Percentiles rank a stretch among this genome's conserved stretches.
These are phyloP conservation scores for Crataegus laevigata DNA, from an alignment of 306 rosid species.

Conservation along the genomic window DNA sequence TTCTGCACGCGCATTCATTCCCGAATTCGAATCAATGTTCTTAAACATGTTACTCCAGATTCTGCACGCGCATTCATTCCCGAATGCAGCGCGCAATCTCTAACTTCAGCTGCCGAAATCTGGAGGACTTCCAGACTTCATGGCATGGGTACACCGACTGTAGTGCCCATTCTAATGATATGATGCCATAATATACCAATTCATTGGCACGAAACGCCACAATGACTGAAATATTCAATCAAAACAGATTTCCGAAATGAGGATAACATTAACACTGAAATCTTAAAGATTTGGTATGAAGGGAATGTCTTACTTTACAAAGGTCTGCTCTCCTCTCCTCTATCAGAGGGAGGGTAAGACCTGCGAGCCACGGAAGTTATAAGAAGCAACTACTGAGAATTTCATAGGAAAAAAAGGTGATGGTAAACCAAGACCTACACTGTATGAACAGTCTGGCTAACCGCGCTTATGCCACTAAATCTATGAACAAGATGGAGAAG, in stretches of 20 bases:
- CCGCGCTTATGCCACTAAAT: slow-evolving; percentile 31
- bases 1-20: too few relatives aligned
- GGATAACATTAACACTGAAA: not conserved
- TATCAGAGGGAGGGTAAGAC: slow-evolving; percentile 11
- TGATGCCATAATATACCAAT: too few relatives aligned
- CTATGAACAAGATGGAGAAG: slow-evolving; percentile 15
- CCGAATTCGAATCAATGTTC: not conserved
- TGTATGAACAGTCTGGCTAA: slow-evolving; percentile 48
- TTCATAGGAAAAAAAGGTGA: slow-evolving; percentile 25
- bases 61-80: too few relatives aligned
- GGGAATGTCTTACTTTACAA: slow-evolving; percentile 27
- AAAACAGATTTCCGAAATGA: not conserved
- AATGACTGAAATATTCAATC: not conserved
- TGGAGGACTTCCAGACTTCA: too few relatives aligned
- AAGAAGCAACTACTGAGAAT: slow-evolving; percentile 19
- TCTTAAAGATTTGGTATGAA: slow-evolving; percentile 11
- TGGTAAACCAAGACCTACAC: slow-evolving; percentile 28
- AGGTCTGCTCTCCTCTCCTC: slow-evolving; percentile 9
- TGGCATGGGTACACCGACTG: too few relatives aligned
- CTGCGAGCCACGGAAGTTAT: slow-evolving; percentile 32
- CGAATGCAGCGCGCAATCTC: too few relatives aligned
- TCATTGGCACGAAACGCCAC: too few relatives aligned
- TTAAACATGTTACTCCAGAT: too few relatives aligned
- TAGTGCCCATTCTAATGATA: too few relatives aligned
- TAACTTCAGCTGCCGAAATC: too few relatives aligned